These are phyloP conservation scores for Takakia lepidozioides DNA, from an alignment of 225 moss, liverwort and hornwort genomes.

Conservation along the genomic window DNA sequence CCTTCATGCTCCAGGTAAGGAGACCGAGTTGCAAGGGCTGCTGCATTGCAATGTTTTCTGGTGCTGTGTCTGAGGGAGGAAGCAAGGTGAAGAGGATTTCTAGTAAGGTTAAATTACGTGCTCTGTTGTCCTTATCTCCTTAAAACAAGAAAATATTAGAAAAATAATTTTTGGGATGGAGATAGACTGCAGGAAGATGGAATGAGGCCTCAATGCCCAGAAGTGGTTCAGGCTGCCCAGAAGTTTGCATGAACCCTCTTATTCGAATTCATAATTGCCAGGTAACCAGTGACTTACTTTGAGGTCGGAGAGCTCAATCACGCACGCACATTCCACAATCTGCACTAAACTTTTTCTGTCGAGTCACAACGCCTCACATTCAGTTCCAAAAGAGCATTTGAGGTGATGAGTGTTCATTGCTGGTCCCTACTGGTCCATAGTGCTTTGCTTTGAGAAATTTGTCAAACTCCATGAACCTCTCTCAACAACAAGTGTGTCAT, in stretches of 20 bases:
- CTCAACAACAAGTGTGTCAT: too few species aligned
- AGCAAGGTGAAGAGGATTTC: background rate
- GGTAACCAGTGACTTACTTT: slow-evolving; percentile 32
- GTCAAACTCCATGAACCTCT: too few species aligned
- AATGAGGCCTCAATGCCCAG: background rate
- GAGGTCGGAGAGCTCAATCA: slow-evolving; percentile 75
- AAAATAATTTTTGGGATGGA: background rate
- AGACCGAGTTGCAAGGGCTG: background rate
- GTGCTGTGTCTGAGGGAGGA: too few species aligned
- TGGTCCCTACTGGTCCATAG: too few species aligned
- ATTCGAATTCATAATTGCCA: background rate
- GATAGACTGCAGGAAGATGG: background rate
- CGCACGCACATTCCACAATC: slow-evolving; percentile 85
- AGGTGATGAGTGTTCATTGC: too few species aligned
- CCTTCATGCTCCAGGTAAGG: background rate
- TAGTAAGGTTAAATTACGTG: background rate
- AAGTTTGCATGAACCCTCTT: background rate
- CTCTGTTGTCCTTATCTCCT: too few species aligned
- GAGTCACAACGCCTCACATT: too few species aligned
- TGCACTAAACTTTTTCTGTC: slow-evolving; percentile 60
- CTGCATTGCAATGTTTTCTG: too few species aligned
- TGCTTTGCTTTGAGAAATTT: too few species aligned
- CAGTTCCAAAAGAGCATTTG: too few species aligned
- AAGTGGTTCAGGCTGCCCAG: too few species aligned
- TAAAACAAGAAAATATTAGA: background rate